Base-by-base conservation (phyloP, 2,329 filamentous ascomycete species). In the Xylaria sp. region DNA sequence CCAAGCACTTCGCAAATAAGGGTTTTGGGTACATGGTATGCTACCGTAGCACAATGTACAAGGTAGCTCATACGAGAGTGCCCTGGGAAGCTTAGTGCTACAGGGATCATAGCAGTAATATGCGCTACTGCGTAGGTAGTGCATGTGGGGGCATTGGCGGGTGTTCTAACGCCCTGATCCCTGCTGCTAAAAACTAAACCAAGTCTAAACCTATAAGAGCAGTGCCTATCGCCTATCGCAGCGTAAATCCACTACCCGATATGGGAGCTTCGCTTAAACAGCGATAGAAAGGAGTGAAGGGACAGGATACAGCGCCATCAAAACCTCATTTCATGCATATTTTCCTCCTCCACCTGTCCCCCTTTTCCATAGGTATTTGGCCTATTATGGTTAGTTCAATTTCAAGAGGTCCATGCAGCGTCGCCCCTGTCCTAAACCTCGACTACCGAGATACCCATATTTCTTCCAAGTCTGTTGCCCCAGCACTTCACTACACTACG, bases 361-460 rank as follows among this genome's bases (percentile, higher is more conserved):
- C 58, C 58, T 65, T 66, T 64, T 33, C 63, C 60, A 49, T 59
- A n/a, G n/a, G n/a, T n/a, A 42, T 63, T 61, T 58, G 31, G 57
- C 49, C 56, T 49, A 31, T 61, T 66, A 33, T 27, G 39, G 38
- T 60, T 55, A 49, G 58, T 54, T 20, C 44, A 50, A 45, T 27
- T 33, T 56, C 53, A 27, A 31, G 36, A 53, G 61, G 49, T 53
- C 61, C 61, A 65, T 67, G 65, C 62, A 50, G 61, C 59, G 54
- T 61, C 36, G 61, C 65, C 61, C n/a, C 61, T 61, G 56, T 65
- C 51, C 59, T 64, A 54, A 59, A 67, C 15, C 55, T 61, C 59
- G 66, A 70, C 68, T 70, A 70, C 68, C 68, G 65, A 68, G 54
- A 63, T 63, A 44, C 17, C 66, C 66, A 68, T 63, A 53, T 39